Evolutionary conservation across 352 stramenopile genomes (phyloP).

Genomic region (Phytophthora rubi): DNA sequence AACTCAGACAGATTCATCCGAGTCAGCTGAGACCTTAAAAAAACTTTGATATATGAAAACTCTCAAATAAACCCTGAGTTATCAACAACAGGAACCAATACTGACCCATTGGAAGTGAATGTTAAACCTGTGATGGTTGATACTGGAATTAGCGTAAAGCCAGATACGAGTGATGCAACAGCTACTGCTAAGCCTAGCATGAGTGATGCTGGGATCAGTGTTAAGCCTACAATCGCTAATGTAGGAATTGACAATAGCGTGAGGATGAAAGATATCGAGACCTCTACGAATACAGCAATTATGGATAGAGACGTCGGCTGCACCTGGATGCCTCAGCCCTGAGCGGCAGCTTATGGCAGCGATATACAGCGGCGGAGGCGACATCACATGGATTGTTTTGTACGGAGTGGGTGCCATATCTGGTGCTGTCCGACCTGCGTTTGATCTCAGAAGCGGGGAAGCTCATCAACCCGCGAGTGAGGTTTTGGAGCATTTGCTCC

Average conservation of each 20-base stretch:
- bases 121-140: not conserved
- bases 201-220: not conserved
- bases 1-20: slow-evolving; percentile 26
- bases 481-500: too few species aligned
- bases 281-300: not conserved
- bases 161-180: not conserved
- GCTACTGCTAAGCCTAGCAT: not conserved
- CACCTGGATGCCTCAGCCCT: too few species aligned
- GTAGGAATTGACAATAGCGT: not conserved
- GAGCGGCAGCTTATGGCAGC: too few species aligned
- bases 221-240: not conserved
- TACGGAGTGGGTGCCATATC: too few species aligned
- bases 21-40: slow-evolving; percentile 10
- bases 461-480: too few species aligned
- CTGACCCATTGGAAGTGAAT: not conserved
- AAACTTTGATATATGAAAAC: slow-evolving; percentile 14
- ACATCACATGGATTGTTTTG: too few species aligned
- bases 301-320: not conserved
- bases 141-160: not conserved
- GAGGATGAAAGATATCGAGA: not conserved
- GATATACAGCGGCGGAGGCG: too few species aligned
- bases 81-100: not conserved
- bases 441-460: too few species aligned
- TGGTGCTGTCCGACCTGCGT: too few species aligned
- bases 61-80: slow-evolving; percentile 3